Percentiles rank a stretch among this genome's conserved stretches.
These are phyloP conservation scores for Sphagnum magellanicum DNA, from an alignment of 228 moss, liverwort and hornwort genomes.

Conservation along the genomic window DNA sequence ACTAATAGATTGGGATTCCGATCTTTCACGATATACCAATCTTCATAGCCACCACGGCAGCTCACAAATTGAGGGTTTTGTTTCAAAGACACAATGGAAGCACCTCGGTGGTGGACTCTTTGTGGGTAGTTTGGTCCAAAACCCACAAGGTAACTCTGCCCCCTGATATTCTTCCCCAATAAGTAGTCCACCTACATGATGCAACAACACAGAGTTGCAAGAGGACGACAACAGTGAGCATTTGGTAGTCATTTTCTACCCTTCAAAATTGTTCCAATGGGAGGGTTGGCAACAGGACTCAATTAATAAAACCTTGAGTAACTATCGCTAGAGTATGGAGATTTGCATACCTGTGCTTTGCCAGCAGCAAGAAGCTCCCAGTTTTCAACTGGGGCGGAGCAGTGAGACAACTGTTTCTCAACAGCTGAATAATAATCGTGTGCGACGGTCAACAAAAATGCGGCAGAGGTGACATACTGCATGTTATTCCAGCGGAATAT, in stretches of 20 bases:
- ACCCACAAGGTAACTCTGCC: slow-evolving; percentile 30
- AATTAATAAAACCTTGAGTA: too few relatives aligned
- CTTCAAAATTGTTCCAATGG: too few relatives aligned
- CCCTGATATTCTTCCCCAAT: slow-evolving; percentile 26
- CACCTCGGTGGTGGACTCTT: slow-evolving; percentile 26
- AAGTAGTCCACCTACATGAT: slow-evolving; percentile 27
- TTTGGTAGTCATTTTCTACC: too few relatives aligned
- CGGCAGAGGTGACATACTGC: slow-evolving; percentile 3
- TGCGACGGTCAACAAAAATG: neutral
- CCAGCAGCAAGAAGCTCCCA: neutral
- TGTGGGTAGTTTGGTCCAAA: slow-evolving; percentile 22
- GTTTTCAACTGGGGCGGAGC: neutral
- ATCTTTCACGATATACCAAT: slow-evolving; percentile 15
- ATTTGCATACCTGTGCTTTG: slow-evolving; percentile 5
- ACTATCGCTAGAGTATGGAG: neutral
- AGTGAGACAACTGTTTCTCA: neutral
- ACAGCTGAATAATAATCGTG: neutral
- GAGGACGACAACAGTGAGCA: too few relatives aligned
- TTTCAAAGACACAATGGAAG: slow-evolving; percentile 30
- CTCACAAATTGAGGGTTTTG: slow-evolving; percentile 6
- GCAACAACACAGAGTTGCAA: too few relatives aligned
- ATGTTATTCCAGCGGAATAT: slow-evolving; percentile 7
- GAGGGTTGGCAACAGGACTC: too few relatives aligned
- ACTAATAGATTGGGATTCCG: slow-evolving; percentile 20
- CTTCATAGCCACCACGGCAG: slow-evolving; percentile 19